Percentiles rank a stretch among this genome's conserved stretches.
Conservation (phyloP, 257 asterid species). For the Gynochthodes officinalis region DNA sequence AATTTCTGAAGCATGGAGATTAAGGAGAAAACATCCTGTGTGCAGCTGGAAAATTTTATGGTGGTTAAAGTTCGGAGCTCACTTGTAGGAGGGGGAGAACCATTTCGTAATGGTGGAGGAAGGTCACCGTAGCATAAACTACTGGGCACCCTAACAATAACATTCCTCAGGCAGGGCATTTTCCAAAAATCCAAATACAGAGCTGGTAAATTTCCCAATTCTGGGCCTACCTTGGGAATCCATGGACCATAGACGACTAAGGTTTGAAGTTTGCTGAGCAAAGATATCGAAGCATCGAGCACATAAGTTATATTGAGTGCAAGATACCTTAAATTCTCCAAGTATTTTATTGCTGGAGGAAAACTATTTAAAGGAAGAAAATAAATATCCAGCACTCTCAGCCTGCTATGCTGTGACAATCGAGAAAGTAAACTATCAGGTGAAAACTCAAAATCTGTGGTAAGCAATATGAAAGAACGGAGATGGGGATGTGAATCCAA, state of each 20-base stretch:
- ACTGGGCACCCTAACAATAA: constrained; percentile 21
- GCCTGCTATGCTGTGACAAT: constrained; percentile 21
- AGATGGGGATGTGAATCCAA: constrained; percentile 19
- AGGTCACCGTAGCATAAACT: constrained; percentile 6
- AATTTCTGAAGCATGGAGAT: constrained; percentile 29
- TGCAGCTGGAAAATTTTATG: constrained; percentile 25
- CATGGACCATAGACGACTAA: constrained; percentile 26
- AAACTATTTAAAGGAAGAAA: constrained; percentile 24
- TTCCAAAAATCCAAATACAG: constrained; percentile 23
- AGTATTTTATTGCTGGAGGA: constrained; percentile 24
- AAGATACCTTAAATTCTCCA: constrained; percentile 30
- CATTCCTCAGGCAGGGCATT: constrained; percentile 31
- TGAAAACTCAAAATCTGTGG: not conserved
- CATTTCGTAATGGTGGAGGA: not conserved
- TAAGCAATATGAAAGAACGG: not conserved
- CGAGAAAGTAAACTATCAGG: not conserved
- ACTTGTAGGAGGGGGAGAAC: not conserved
- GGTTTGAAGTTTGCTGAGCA: constrained; percentile 26
- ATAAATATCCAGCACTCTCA: constrained; percentile 32
- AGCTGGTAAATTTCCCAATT: constrained; percentile 11
- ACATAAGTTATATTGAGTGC: constrained; percentile 23
- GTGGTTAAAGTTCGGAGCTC: constrained; percentile 23
- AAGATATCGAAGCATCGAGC: constrained; percentile 7
- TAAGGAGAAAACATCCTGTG: constrained; percentile 9
- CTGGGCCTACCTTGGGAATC: not conserved